These are phyloP conservation scores for Picea sitchensis DNA, from an alignment of 75 land plant species.

Conservation along the genomic window DNA sequence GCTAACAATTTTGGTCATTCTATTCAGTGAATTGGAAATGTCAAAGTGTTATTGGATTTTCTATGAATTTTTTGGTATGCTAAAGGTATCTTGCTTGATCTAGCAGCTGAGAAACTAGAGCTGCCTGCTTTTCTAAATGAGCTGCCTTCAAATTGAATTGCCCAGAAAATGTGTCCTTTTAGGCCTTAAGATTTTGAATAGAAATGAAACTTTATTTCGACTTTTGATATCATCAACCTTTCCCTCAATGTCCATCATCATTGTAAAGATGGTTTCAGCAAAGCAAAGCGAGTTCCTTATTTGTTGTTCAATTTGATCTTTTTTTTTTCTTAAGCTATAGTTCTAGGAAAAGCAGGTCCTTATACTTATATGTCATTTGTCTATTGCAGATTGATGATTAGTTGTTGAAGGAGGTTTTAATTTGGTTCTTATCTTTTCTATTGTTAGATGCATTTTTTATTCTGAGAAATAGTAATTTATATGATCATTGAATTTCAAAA, in stretches of 20 bases:
- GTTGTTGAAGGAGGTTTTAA: not conserved
- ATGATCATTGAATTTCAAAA: not conserved
- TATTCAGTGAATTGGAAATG: too few relatives aligned
- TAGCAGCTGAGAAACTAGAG: too few relatives aligned
- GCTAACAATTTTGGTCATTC: too few relatives aligned
- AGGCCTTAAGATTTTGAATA: not conserved
- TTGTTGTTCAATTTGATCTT: not conserved
- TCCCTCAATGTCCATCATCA: not conserved
- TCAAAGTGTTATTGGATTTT: too few relatives aligned
- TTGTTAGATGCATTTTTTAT: not conserved
- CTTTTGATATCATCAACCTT: not conserved
- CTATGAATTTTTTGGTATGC: too few relatives aligned
- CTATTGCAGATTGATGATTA: not conserved
- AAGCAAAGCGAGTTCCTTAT: not conserved
- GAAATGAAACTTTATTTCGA: not conserved
- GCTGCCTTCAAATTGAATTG: not conserved
- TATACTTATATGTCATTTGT: not conserved
- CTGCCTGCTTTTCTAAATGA: too few relatives aligned
- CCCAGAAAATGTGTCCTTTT: not conserved
- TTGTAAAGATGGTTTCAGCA: too few relatives aligned
- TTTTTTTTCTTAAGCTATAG: not conserved
- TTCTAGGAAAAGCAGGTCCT: not conserved
- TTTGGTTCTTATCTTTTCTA: not conserved
- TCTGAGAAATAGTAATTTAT: not conserved
- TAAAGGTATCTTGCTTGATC: too few relatives aligned